phyloP scores from a whole-genome alignment of 805 yeast species.

The Pichia rugopelliculosa region DNA sequence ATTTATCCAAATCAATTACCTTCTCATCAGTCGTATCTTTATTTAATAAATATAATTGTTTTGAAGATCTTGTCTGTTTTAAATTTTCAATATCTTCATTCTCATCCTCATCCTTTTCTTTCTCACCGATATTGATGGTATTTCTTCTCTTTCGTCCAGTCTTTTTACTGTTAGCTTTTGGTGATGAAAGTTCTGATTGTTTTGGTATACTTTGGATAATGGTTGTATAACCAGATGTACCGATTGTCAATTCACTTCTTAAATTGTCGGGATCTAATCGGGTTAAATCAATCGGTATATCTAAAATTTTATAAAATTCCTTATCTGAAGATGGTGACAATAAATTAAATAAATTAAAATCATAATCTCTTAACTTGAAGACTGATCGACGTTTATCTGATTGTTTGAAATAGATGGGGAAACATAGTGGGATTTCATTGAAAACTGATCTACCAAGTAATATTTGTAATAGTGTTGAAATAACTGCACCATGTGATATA shows the following conservation, averaged over 20 bases:
- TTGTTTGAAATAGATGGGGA: constrained; percentile 29
- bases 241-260: constrained; percentile 21
- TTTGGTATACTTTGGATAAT: constrained; percentile 18
- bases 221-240: constrained; percentile 17
- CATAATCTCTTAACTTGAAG: constrained; percentile 28
- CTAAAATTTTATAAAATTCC: constrained; percentile 21
- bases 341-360: constrained; percentile 26
- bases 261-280: constrained; percentile 22
- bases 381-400: constrained; percentile 17
- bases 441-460: constrained; percentile 31
- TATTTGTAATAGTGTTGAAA: constrained; percentile 33
- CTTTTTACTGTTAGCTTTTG: not conserved
- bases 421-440: constrained; percentile 34
- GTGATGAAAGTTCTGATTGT: not conserved
- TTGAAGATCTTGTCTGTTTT: constrained; percentile 25
- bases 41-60: constrained; percentile 22
- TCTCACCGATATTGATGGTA: constrained; percentile 21
- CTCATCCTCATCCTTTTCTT: constrained; percentile 6
- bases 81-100: constrained; percentile 13
- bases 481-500: constrained; percentile 39
- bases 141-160: constrained; percentile 17
- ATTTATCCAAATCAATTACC: constrained; percentile 23
- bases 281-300: constrained; percentile 22
- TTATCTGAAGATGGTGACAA: constrained; percentile 20
- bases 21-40: constrained; percentile 17